These are phyloP conservation scores for Alternaria sp. DNA, from an alignment of 2,329 filamentous ascomycete genomes.

Conservation along the genomic window DNA sequence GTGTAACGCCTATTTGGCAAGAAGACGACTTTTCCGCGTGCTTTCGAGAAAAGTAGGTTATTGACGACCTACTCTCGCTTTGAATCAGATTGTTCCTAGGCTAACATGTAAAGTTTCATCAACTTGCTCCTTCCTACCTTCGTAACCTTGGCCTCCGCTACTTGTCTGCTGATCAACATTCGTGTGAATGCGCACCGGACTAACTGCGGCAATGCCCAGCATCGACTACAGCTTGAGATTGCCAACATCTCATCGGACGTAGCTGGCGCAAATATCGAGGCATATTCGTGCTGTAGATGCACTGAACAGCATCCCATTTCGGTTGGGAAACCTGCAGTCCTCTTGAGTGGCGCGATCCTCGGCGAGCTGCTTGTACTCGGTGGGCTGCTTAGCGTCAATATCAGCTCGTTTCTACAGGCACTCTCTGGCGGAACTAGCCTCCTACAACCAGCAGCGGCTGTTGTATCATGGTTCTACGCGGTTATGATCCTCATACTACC, in stretches of 20 bases:
- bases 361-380: conserved; percentile 5
- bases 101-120: background rate
- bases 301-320: background rate
- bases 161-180: background rate
- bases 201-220: background rate
- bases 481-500: background rate
- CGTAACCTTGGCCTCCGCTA: background rate
- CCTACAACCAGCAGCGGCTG: background rate
- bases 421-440: background rate
- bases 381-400: conserved; percentile 2
- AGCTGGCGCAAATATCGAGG: background rate
- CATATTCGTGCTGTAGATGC: background rate
- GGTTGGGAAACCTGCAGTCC: background rate
- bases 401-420: background rate
- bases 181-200: background rate
- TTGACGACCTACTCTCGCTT: background rate
- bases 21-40: background rate
- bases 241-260: background rate
- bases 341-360: background rate
- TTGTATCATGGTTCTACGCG: background rate
- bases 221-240: background rate
- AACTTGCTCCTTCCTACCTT: background rate
- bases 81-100: background rate
- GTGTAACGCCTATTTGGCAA: background rate
- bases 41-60: conserved; percentile 4